These are phyloP conservation scores for Pseudocercospora eumusae DNA, from an alignment of 2,329 filamentous ascomycete species.

Conservation along the genomic window DNA sequence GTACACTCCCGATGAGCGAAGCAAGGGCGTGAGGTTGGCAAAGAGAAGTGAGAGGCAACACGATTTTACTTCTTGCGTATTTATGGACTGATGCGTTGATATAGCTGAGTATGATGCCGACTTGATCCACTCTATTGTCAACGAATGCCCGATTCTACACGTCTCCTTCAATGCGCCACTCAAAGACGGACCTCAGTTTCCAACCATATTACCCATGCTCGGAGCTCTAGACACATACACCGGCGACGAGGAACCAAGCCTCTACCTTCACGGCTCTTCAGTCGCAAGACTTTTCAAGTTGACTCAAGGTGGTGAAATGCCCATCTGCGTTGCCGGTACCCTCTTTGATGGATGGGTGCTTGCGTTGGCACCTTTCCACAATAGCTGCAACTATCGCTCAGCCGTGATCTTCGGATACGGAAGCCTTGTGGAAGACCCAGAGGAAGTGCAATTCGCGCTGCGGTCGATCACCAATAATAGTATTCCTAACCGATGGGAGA, in stretches of 20 bases:
- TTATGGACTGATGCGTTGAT: not conserved
- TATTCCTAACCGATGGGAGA: constrained; percentile 67
- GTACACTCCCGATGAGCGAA: constrained; percentile 36
- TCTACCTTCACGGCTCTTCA: constrained; percentile 84
- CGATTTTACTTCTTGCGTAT: too few relatives aligned
- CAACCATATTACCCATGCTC: constrained; percentile 80
- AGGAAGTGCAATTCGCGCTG: constrained; percentile 78
- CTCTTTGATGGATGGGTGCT: constrained; percentile 79
- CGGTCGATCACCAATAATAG: constrained; percentile 74
- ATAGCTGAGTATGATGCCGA: constrained; percentile 70
- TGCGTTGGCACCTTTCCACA: constrained; percentile 74
- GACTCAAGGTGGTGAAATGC: constrained; percentile 54
- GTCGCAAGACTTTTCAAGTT: constrained; percentile 74
- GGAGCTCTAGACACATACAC: constrained; percentile 76
- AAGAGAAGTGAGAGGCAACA: constrained; percentile 30
- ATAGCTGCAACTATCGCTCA: constrained; percentile 82
- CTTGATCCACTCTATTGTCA: constrained; percentile 74
- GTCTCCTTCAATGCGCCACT: constrained; percentile 69
- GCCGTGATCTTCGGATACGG: constrained; percentile 77
- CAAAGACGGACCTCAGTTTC: constrained; percentile 60
- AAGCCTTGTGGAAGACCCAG: constrained; percentile 66
- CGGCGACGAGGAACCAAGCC: constrained; percentile 64
- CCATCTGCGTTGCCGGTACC: constrained; percentile 71
- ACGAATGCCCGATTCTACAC: constrained; percentile 71
- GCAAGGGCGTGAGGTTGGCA: constrained; percentile 34